phyloP scores from a whole-genome alignment of 495 filamentous ascomycete genomes.

The Aspergillus leporis region DNA sequence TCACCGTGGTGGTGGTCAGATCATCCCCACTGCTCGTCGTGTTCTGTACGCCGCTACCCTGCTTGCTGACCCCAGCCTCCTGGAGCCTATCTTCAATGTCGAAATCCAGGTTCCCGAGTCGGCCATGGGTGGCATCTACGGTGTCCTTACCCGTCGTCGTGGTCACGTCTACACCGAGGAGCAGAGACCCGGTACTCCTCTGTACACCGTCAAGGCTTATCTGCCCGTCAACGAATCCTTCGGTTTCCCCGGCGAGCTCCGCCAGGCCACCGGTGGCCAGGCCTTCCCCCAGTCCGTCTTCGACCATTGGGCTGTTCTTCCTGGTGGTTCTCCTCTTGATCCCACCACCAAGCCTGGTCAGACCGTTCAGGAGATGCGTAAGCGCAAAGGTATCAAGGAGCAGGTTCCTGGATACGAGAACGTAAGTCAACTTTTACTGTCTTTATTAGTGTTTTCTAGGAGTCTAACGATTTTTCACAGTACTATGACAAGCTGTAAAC shows the following conservation, averaged over 20 bases:
- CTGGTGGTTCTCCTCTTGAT: slow-evolving; percentile 93
- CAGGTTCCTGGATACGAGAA: slow-evolving; percentile 86
- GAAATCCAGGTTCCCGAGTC: slow-evolving; percentile 98
- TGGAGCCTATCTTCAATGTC: slow-evolving; percentile 97
- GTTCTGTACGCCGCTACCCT: slow-evolving; percentile 91
- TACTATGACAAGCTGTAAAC: slow-evolving; percentile 99
- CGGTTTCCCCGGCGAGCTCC: slow-evolving; percentile 98
- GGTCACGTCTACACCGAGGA: slow-evolving; percentile 99
- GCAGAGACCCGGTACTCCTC: slow-evolving; percentile 96
- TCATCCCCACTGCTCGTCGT: slow-evolving; percentile 98
- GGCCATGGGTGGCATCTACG: slow-evolving; percentile 99
- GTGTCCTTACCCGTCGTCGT: slow-evolving; percentile 95
- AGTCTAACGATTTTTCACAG: slow-evolving; percentile 61
- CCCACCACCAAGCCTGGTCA: slow-evolving; percentile 79
- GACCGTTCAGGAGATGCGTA: slow-evolving; percentile 86
- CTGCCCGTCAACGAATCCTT: slow-evolving; percentile 99
- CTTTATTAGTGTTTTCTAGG: not conserved
- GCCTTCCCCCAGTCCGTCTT: slow-evolving; percentile 99
- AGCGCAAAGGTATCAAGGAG: slow-evolving; percentile 99
- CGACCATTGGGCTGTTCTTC: slow-evolving; percentile 95
- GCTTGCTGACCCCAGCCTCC: slow-evolving; percentile 84
- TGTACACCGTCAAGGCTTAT: slow-evolving; percentile 99
- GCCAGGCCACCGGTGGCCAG: slow-evolving; percentile 88
- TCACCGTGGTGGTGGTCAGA: slow-evolving; percentile 97
- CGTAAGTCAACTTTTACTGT: slow-evolving; percentile 62